Base-by-base conservation (phyloP, 768 basidiomycete genomes). In the Trametes cubensis region DNA sequence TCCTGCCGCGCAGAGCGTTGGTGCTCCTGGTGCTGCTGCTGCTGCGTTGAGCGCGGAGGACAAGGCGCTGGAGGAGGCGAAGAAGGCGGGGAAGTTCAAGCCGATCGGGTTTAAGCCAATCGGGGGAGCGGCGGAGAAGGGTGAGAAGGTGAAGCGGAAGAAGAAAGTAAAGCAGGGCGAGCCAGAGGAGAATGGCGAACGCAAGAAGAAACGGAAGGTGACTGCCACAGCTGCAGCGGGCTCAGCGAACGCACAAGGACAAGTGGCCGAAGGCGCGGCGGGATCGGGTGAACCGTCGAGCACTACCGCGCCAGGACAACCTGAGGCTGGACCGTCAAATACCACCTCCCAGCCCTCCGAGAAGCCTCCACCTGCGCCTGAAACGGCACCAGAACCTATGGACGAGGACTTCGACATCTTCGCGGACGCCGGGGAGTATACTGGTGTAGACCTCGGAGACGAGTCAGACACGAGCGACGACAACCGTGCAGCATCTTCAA, bases 391-490 rank as follows among this genome's bases (percentile, higher is more conserved):
- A 4, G 77, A 78, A 60, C 74, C 77, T 6, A 63, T 78, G 4
- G 85, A 85, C n/a, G 85, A 85, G 20, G 85, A 92, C 55, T 83
- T 92, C 44, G 90, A 96, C 70, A 95, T 97, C 45, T 97, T 97
- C 71, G 90, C 85, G 2, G 94, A 78, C 55, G 91, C 85, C 5
- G 94, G 88, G 10, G 92, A 92, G 51, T 97, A 95, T 70, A 81
- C 88, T 54, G 90, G 90, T 1, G 71, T 90, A 7, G 81, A 84
- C 48, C 65, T 83, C 4, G 82, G 76, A 4, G 85, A 79, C 21
- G 83, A 83, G 51, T 72, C 74, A n/a, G 72, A 71, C 15, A 69
- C 69, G 10, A 69, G 68, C 21, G 70, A 51, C 8, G 55, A 44
- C 7, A 44, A 48, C 20, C 42, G 51, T 11, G 15, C 6, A 11